Evolutionary conservation across 805 yeast species (phyloP).

Genomic region (Lachancea sp.): DNA sequence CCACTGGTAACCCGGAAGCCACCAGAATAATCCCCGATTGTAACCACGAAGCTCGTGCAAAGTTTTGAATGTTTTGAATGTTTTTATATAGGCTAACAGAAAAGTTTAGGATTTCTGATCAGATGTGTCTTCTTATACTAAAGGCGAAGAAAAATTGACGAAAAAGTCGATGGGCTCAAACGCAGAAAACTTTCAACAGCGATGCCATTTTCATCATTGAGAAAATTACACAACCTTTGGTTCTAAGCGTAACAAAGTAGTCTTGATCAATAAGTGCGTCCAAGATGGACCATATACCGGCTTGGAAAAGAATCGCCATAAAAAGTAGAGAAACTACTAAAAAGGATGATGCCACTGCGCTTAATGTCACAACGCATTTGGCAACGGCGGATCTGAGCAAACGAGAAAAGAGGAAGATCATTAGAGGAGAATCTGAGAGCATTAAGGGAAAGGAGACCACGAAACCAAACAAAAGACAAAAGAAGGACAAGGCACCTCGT

Average conservation of each 20-base stretch:
- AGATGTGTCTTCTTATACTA: conserved; percentile 1
- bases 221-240: background rate
- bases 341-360: conserved; percentile 25
- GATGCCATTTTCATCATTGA: too few relatives aligned
- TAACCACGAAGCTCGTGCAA: conserved; percentile 4
- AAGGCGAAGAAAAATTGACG: background rate
- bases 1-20: conserved; percentile 2
- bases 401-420: conserved; percentile 28
- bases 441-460: conserved; percentile 13
- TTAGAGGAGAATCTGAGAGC: conserved; percentile 21
- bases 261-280: too few relatives aligned
- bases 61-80: conserved; percentile 6
- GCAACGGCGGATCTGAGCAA: conserved; percentile 30
- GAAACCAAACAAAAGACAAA: conserved; percentile 20
- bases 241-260: background rate
- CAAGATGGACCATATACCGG: conserved; percentile 30
- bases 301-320: conserved; percentile 32
- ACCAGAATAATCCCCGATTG: conserved; percentile 1
- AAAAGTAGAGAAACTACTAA: conserved; percentile 10
- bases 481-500: conserved; percentile 26
- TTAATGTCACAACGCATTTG: conserved; percentile 33
- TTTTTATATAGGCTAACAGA: background rate
- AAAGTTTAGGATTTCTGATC: background rate
- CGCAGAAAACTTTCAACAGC: conserved; percentile 1
- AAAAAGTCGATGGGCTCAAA: conserved; percentile 3